Evolutionary conservation across 257 asterid species (phyloP).

Genomic region (Marsdenia floribunda): DNA sequence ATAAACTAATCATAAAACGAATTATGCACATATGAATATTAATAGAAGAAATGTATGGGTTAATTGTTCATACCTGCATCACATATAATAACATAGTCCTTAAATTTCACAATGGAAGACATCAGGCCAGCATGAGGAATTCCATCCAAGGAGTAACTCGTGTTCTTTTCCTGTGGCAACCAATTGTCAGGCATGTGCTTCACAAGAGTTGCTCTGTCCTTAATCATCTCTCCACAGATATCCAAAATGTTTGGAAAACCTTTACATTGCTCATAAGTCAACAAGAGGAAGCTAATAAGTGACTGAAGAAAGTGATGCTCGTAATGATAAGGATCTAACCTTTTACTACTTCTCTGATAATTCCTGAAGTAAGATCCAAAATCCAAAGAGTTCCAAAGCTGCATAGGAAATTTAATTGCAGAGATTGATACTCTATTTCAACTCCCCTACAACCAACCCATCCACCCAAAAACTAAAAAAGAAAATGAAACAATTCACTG

Average conservation of each 20-base stretch:
- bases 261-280: slow-evolving; percentile 35
- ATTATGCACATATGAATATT: slow-evolving; percentile 12
- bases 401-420: slow-evolving; percentile 24
- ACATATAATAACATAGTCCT: slow-evolving; percentile 52
- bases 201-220: slow-evolving; percentile 56
- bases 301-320: background rate
- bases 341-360: slow-evolving; percentile 58
- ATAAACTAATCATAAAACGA: slow-evolving; percentile 24
- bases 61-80: slow-evolving; percentile 58
- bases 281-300: slow-evolving; percentile 19
- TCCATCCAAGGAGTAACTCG: slow-evolving; percentile 38
- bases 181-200: slow-evolving; percentile 53
- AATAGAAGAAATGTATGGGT: slow-evolving; percentile 4
- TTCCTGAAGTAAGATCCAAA: slow-evolving; percentile 59
- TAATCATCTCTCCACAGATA: slow-evolving; percentile 64
- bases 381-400: slow-evolving; percentile 82
- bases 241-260: slow-evolving; percentile 77
- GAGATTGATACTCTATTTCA: background rate
- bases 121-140: slow-evolving; percentile 65
- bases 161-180: slow-evolving; percentile 44
- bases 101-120: slow-evolving; percentile 58
- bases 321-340: slow-evolving; percentile 37
- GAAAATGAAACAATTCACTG: background rate
- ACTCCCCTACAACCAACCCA: background rate
- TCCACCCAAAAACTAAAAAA: background rate